Percentiles rank a stretch among this genome's conserved stretches.
Evolutionary conservation across 2,329 filamentous ascomycete species (phyloP).

Genomic region (Phaeophleospora eucalypticola): DNA sequence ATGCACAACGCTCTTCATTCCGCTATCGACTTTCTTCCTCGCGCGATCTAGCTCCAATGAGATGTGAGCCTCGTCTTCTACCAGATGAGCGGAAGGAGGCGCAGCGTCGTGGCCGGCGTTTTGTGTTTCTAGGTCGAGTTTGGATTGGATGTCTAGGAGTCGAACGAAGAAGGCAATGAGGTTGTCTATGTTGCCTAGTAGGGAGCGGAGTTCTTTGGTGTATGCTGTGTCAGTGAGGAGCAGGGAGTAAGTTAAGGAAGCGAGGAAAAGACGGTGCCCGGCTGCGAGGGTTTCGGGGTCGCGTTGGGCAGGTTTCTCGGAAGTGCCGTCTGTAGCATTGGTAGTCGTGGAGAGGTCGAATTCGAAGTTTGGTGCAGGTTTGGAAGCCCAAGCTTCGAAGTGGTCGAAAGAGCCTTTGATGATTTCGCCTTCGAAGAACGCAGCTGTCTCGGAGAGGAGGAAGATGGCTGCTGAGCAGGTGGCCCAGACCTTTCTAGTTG

Average conservation of each 20-base stretch:
- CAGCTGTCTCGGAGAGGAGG: conserved; percentile 80
- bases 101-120: conserved; percentile 64
- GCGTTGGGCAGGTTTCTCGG: conserved; percentile 44
- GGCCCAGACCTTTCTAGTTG: conserved; percentile 83
- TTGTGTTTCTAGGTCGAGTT: conserved; percentile 75
- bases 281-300: conserved; percentile 81
- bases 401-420: conserved; percentile 76
- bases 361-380: conserved; percentile 7
- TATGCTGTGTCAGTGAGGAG: conserved; percentile 62
- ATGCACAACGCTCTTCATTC: conserved; percentile 59
- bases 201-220: conserved; percentile 60
- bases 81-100: conserved; percentile 43
- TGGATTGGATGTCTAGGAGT: conserved; percentile 70
- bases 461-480: conserved; percentile 83
- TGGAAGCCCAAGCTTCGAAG: conserved; percentile 64
- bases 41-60: conserved; percentile 61
- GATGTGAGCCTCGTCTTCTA: conserved; percentile 67
- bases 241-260: conserved; percentile 61
- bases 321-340: not conserved
- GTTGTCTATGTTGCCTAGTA: conserved; percentile 73
- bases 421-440: conserved; percentile 86
- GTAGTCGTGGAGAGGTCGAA: conserved; percentile 1
- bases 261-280: conserved; percentile 74
- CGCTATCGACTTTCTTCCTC: conserved; percentile 60
- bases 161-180: conserved; percentile 73